phyloP scores from a whole-genome alignment of 1,139 yeast species.

The Lodderomyces metapsilosis region DNA sequence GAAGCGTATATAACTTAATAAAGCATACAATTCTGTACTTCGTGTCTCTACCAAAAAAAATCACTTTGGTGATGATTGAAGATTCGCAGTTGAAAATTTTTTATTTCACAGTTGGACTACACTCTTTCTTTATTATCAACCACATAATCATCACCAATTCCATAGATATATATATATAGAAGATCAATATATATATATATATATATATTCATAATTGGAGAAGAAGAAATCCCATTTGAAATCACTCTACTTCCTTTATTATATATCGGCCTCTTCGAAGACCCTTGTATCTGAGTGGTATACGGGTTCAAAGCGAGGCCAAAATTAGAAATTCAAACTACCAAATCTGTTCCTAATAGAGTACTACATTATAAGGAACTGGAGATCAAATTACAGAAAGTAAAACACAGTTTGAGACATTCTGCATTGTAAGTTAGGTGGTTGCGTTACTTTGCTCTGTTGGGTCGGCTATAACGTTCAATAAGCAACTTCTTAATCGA shows the following conservation, averaged over 20 bases:
- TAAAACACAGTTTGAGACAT: constrained; percentile 31
- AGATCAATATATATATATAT: background rate
- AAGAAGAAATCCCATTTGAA: background rate
- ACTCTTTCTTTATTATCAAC: too few relatives aligned
- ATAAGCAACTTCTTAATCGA: too few relatives aligned
- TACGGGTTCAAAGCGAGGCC: constrained; percentile 74
- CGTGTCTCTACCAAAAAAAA: constrained; percentile 1
- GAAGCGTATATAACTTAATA: background rate
- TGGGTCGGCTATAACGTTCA: too few relatives aligned
- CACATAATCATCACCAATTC: background rate
- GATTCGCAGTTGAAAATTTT: background rate
- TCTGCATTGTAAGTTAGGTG: too few relatives aligned
- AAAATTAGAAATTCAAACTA: constrained; percentile 25
- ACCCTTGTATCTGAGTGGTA: constrained; percentile 57
- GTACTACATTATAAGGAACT: constrained; percentile 16
- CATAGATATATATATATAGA: background rate
- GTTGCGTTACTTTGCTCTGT: too few relatives aligned
- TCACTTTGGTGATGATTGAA: too few relatives aligned
- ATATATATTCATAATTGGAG: background rate
- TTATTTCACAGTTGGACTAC: too few relatives aligned
- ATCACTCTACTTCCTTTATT: background rate
- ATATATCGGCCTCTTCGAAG: constrained; percentile 63
- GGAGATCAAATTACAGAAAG: constrained; percentile 10
- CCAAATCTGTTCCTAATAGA: background rate
- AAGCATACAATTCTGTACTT: too few relatives aligned